Base-by-base conservation (phyloP, 2,329 filamentous ascomycete genomes). In the Calonectria montana region DNA sequence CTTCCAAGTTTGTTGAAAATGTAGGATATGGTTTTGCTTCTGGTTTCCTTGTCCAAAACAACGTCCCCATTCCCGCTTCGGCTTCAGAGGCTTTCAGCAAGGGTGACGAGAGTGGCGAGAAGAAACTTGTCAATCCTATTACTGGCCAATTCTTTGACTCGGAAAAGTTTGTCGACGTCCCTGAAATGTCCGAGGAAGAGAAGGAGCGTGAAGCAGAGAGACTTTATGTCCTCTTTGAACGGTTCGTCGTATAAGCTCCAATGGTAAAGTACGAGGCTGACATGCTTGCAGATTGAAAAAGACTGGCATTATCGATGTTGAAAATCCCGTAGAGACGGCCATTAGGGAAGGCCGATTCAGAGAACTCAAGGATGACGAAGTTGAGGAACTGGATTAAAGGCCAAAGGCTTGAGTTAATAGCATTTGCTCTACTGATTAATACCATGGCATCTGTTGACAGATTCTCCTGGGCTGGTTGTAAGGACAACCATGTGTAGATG, bases 21-120 rank as follows among this genome's bases (percentile, higher is more conserved):
- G 94, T 99, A 15, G 97, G 97, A 0, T 99, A 98, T 80, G 97
- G 97, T 0, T 98, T 94, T 80, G 97, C 97, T 0, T 94, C 95
- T 0, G 97, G 97, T 0, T 98, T 97, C 81, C 86, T 99, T 18
- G 93, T 96, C 84, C 93, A 94, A 74, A 94, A 96, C 73, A 94
- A 97, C 67, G 91, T 98, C 15, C 88, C 92, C 0, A 87, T 98
- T 25, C 94, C 95, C 0, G 88, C 91, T 70, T 91, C 88, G 67
- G 90, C 91, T 1, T 84, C 91, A 12, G 89, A 92, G 76, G 80
- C 78, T 13, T 81, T 82, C 70, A 81, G 79, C 72, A 80, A 81
- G 62, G 69, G 67, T 27, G 75, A 79, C 43, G n/a, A 77, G 65
- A 31, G 79, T 75, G 77, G 82, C 16, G 74, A 76, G 2, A 79